Evolutionary conservation across 2,329 filamentous ascomycete species (phyloP), one percentile per base, ranked within the genome.

Genomic region (Aspergillus sp.): DNA sequence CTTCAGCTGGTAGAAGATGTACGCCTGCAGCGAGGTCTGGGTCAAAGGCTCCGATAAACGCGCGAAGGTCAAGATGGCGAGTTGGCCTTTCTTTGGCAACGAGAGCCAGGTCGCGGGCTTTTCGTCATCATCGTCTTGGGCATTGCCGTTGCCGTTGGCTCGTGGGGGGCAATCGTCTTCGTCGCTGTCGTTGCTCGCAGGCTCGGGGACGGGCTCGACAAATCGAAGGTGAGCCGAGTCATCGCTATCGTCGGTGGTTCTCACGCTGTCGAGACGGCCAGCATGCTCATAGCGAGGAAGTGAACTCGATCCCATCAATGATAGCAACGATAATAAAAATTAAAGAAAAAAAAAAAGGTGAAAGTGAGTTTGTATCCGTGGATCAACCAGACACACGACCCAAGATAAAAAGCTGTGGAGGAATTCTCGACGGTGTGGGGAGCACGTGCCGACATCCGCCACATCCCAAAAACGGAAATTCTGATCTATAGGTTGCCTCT

Each of bases 1-100:
- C 56, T 81, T 82, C n/a, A 95, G 78, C 64, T 93, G 87, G 66
- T 91, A 94, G 68, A 88, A 94, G 73, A 94, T 82, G 66, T 94
- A 94, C 1, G 85, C 79, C 66, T 85, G 78, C 6, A 89, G 66
- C 8, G 82, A 87, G 1, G 86, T 89, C 60, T 93, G 86, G 0
- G 87, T 85, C 33, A 94, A 71, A 3, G 88, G 88, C 62, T 94
- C 89, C 7, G 85, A 88, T 26, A 94, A 72, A 29, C 89, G 81
- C 6, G 88, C 84, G 40, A 94, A 70, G 0, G 85, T 88, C 43
- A 94, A 75, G 48, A 94, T 82, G 29, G 83, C 70, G 19, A 94
- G 76, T 66, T 94, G 88, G 41, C 80, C 75, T 65, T 89, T 94
- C 48, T 79, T 76, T 0, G 89, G 89, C 1, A 94, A 72, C 8